Percentiles rank a stretch among this genome's conserved stretches.
Conservation (phyloP, 176 grass and related monocot genomes). For the Musa itinerans region DNA sequence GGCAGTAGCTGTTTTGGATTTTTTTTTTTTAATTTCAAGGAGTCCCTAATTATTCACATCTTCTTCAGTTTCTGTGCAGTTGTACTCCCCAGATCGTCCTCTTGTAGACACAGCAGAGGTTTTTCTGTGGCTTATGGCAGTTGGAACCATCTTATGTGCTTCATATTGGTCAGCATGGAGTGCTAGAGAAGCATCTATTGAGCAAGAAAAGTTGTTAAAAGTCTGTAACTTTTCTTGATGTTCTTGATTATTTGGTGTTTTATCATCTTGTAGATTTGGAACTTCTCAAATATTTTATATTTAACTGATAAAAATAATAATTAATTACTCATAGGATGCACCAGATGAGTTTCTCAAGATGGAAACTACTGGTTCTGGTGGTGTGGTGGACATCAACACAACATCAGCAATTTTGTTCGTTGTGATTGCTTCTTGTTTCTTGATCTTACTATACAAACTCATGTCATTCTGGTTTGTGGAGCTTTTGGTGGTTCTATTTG, state of each 20-base stretch:
- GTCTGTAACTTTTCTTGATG: constrained; percentile 27
- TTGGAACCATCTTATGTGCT: constrained; percentile 86
- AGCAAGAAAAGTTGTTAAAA: constrained; percentile 85
- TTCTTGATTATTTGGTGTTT: constrained; percentile 19
- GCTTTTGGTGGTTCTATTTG: constrained; percentile 90
- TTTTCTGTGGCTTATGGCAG: constrained; percentile 94
- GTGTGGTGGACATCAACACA: constrained; percentile 79
- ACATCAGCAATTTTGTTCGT: constrained; percentile 74
- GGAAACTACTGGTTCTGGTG: constrained; percentile 46
- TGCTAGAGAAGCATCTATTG: constrained; percentile 58
- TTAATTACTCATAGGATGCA: constrained; percentile 38
- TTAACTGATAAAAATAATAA: neutral
- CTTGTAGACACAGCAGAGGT: constrained; percentile 86
- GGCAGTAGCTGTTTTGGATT: neutral
- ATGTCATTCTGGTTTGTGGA: constrained; percentile 94
- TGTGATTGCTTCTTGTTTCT: constrained; percentile 79
- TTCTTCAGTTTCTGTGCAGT: constrained; percentile 55
- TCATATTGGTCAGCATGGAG: constrained; percentile 96
- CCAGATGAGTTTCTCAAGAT: constrained; percentile 38
- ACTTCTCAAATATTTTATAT: neutral
- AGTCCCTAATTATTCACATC: constrained; percentile 6
- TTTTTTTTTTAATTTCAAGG: neutral
- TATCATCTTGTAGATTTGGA: neutral
- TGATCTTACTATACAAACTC: constrained; percentile 76
- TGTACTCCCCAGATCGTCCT: constrained; percentile 88